Evolutionary conservation across 345 rosid genomes (phyloP).

Genomic region (Eucalyptus rudis): DNA sequence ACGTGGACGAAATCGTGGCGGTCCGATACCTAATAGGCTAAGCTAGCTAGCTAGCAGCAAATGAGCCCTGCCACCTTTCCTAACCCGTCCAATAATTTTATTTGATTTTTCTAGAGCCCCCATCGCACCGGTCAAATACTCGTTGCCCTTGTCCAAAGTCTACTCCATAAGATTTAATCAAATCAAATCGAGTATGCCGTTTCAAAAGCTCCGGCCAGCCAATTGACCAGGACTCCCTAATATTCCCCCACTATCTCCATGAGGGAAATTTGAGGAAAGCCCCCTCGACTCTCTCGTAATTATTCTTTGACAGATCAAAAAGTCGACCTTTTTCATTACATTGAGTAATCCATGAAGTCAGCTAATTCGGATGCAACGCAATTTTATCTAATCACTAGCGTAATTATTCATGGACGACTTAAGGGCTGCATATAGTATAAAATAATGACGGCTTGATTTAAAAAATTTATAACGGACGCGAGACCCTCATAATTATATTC

Average conservation of each 20-base stretch:
- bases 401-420: not conserved
- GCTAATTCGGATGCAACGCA: not conserved
- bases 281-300: not conserved
- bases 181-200: not conserved
- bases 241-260: not conserved
- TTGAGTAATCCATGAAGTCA: not conserved
- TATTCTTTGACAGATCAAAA: not conserved
- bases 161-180: not conserved
- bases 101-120: not conserved
- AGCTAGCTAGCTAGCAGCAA: not conserved
- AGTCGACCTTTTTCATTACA: not conserved
- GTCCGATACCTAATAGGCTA: not conserved
- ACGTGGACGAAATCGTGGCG: not conserved
- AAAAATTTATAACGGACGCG: not conserved
- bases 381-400: not conserved
- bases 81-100: not conserved
- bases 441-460: not conserved
- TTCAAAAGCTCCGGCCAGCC: not conserved
- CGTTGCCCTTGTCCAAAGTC: not conserved
- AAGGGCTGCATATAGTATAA: not conserved
- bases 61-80: not conserved
- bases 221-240: not conserved
- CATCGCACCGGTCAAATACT: not conserved
- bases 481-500: not conserved
- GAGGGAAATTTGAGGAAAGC: not conserved